A percentile compares a stretch with the other conserved stretches of the same genome.
phyloP scores from a whole-genome alignment of 805 yeast genomes.

The Saturnispora gosingensis region DNA sequence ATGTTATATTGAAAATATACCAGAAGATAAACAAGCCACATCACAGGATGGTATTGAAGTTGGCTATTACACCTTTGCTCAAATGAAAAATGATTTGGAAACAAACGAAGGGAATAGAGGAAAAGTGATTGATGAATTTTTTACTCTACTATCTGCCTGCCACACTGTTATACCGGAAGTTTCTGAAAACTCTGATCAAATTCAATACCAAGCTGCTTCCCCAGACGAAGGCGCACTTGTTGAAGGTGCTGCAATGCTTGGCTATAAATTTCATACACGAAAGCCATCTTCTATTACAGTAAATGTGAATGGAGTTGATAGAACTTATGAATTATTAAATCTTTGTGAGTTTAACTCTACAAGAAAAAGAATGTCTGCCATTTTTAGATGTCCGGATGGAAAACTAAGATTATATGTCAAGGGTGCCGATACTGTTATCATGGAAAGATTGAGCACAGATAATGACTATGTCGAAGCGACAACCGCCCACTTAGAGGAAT shows the following conservation, averaged over 20 bases:
- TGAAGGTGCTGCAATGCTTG: constrained; percentile 87
- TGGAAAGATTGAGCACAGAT: constrained; percentile 65
- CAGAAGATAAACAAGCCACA: constrained; percentile 77
- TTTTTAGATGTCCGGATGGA: constrained; percentile 92
- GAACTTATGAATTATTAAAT: constrained; percentile 70
- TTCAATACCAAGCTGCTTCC: constrained; percentile 96
- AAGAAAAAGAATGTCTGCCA: constrained; percentile 94
- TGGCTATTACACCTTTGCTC: constrained; percentile 67
- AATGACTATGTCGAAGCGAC: constrained; percentile 83
- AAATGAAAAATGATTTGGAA: constrained; percentile 39
- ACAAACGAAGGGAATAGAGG: constrained; percentile 22
- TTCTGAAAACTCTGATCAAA: constrained; percentile 39
- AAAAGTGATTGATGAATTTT: constrained; percentile 64
- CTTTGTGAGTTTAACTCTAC: constrained; percentile 97
- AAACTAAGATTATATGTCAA: constrained; percentile 79
- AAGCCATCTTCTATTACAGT: constrained; percentile 75
- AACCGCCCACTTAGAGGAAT: constrained; percentile 81
- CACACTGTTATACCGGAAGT: constrained; percentile 96
- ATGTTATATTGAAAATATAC: constrained; percentile 79
- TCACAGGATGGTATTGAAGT: constrained; percentile 69
- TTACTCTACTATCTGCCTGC: constrained; percentile 80
- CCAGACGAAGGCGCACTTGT: constrained; percentile 99
- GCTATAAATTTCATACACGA: constrained; percentile 77
- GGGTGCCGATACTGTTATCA: constrained; percentile 95
- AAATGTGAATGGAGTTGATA: constrained; percentile 40